Evolutionary conservation across 2,329 filamentous ascomycete genomes (phyloP), one percentile per base, ranked within the genome.

Genomic region (Pezicula carpinea): DNA sequence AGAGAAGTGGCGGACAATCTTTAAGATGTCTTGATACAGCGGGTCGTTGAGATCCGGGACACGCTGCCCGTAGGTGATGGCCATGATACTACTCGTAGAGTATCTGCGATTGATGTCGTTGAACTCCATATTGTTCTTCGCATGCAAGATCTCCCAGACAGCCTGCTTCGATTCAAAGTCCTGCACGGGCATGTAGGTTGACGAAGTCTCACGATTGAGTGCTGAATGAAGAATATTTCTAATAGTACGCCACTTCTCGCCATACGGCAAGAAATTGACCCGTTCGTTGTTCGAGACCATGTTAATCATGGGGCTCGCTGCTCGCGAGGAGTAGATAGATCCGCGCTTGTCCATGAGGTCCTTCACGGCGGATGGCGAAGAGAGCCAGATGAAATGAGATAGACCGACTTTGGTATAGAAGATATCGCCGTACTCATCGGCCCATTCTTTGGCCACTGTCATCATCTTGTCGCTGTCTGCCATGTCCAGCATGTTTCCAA

Each of bases 151-250:
- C 44, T 73, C 68, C 47, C 62, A 62, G 5, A 72, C 50, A 33
- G 74, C 51, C 54, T 73, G 68, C 52, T 69, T 72, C 0, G 64
- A 59, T 56, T 74, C 70, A 47, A 66, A 72, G 45, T 72, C 68
- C 49, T 73, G 71, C 33, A 61, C 66, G 2, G 70, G 69, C 36
- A 64, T 61, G 46, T 72, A 73, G 2, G 59, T 64, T 5, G 59
- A 57, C 8, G 66, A 67, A 43, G 62, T 62, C 17, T 55, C 61
- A 10, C 59, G 58, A 21, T 68, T 66, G 36, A 67, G 50, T 6
- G 72, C 47, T 49, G 62, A 61, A 54, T 66, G 69, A 33, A 62
- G 60, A 18, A 70, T 62, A 2, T 59, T 55, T 36, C 69, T 63
- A 26, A 66, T 54, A 18, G 59, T 64, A 14, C 70, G 63, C 70